These are phyloP conservation scores for Rhizoclosmatium globosum DNA, from an alignment of 192 early-diverging fungal species.

Conservation along the genomic window DNA sequence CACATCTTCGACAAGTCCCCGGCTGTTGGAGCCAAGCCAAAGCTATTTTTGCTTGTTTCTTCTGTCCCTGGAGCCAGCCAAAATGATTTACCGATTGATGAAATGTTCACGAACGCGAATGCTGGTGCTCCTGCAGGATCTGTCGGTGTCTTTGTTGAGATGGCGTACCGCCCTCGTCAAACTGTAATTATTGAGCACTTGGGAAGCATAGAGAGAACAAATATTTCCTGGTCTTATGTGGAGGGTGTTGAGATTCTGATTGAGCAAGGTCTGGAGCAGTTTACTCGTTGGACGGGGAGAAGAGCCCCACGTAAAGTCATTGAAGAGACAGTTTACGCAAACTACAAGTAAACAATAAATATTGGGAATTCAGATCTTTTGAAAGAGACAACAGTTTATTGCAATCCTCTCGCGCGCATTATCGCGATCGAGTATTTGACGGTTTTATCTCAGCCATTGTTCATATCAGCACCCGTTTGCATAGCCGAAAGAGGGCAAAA, in stretches of 20 bases:
- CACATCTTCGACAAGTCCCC: slow-evolving; percentile 55
- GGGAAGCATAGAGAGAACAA: slow-evolving; percentile 49
- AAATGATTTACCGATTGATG: slow-evolving; percentile 53
- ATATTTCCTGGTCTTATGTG: slow-evolving; percentile 54
- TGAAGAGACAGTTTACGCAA: slow-evolving; percentile 52
- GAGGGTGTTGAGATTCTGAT: slow-evolving; percentile 90
- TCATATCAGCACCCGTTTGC: no score
- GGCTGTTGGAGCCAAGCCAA: slow-evolving; percentile 32
- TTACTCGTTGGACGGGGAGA: slow-evolving; percentile 84
- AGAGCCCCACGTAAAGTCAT: slow-evolving; percentile 63
- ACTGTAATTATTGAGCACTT: slow-evolving; percentile 82
- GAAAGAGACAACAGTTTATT: not conserved
- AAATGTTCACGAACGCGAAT: slow-evolving; percentile 49
- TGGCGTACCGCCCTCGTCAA: slow-evolving; percentile 91
- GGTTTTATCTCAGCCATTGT: no score
- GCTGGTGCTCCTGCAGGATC: slow-evolving; percentile 27
- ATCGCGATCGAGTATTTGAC: no score
- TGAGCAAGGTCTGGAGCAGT: slow-evolving; percentile 93
- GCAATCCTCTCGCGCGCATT: no score
- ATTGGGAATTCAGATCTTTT: not conserved
- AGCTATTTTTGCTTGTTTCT: slow-evolving; percentile 74
- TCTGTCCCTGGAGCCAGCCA: slow-evolving; percentile 83
- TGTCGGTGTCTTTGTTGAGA: slow-evolving; percentile 84
- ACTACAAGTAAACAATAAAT: slow-evolving; percentile 34
- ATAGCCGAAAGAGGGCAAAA: no score